Base-by-base conservation (phyloP, 352 stramenopile genomes). In the Plasmopara viticola region DNA sequence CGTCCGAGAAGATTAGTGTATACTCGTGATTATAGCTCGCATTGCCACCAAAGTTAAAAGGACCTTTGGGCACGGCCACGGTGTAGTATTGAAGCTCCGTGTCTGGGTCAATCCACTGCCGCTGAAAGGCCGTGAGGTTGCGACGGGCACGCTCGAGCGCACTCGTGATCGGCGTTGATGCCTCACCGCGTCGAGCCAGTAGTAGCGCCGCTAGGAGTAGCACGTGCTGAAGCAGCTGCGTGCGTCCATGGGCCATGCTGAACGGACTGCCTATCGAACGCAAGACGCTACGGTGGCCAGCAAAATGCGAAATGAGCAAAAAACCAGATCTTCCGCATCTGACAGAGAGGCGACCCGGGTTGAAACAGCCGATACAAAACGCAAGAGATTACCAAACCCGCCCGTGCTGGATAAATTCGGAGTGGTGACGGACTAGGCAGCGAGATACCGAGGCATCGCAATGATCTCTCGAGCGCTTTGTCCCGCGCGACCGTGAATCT, bases 1-100 rank as follows among this genome's bases (percentile, higher is more conserved):
- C 95, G 72, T 98, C 95, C 44, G 89, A 98, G 75, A 98, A 98
- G 57, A 97, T 92, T 44, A 97, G 72, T 29, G 73, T 51, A 68
- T 94, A 96, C 45, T 75, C 66, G 33, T 53, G 38, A 43, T 65
- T 70, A 10, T 57, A 58, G 39, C 48, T 60, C 15, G 42, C 37
- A 39, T 67, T 60, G 14, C 64, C 64, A 47, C 64, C 64, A 44
- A 72, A 72, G 25, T 77, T 51, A 51, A 76, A 74, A 17, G 68
- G 34, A 17, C 64, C 70, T n/a, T 47, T 47, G 28, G 84, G 74
- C 8, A 94, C 60, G 2, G 68, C 53, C 9, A 66, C 17, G 25
- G 60, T 77, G 64, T 76, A 74, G 30, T 62, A 58, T 14, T 86
- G 58, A 13, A 48, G 49, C 25, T 86, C 78, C 53, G 84, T 95